These are phyloP conservation scores for Dacryopinax primogenitus DNA, from an alignment of 768 basidiomycete species.

Conservation along the genomic window DNA sequence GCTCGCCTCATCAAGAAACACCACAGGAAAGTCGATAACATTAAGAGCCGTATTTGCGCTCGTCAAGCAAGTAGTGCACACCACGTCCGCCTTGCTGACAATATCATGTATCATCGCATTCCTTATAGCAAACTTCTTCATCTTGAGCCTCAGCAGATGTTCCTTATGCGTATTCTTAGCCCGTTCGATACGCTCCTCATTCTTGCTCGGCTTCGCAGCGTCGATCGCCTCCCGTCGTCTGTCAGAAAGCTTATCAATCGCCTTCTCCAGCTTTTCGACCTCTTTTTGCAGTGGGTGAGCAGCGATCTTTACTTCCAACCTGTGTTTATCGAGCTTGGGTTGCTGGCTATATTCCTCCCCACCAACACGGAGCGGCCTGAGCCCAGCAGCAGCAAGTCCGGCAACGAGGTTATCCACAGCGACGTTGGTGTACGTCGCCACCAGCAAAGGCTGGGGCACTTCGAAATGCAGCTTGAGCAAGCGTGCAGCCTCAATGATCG, in stretches of 20 bases:
- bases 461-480: slow-evolving; percentile 77
- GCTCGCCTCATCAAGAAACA: slow-evolving; percentile 88
- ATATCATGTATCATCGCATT: slow-evolving; percentile 46
- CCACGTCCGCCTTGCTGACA: slow-evolving; percentile 57
- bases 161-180: slow-evolving; percentile 20
- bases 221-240: slow-evolving; percentile 20
- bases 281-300: slow-evolving; percentile 43
- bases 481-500: slow-evolving; percentile 72
- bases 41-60: slow-evolving; percentile 53
- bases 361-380: slow-evolving; percentile 69
- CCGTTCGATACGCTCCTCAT: neutral
- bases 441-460: slow-evolving; percentile 69
- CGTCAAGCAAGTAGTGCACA: slow-evolving; percentile 80
- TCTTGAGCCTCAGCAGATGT: slow-evolving; percentile 27
- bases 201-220: slow-evolving; percentile 25
- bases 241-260: slow-evolving; percentile 12
- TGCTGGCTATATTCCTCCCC: slow-evolving; percentile 43
- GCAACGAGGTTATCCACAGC: slow-evolving; percentile 86
- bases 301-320: slow-evolving; percentile 51
- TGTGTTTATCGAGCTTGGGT: slow-evolving; percentile 41
- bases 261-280: slow-evolving; percentile 28
- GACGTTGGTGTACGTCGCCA: slow-evolving; percentile 90
- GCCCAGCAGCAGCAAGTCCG: slow-evolving; percentile 45
- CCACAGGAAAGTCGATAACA: slow-evolving; percentile 77
- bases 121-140: slow-evolving; percentile 35